Evolutionary conservation across 225 moss, liverwort and hornwort species (phyloP).

Genomic region (Antitrichia curtipendula): DNA sequence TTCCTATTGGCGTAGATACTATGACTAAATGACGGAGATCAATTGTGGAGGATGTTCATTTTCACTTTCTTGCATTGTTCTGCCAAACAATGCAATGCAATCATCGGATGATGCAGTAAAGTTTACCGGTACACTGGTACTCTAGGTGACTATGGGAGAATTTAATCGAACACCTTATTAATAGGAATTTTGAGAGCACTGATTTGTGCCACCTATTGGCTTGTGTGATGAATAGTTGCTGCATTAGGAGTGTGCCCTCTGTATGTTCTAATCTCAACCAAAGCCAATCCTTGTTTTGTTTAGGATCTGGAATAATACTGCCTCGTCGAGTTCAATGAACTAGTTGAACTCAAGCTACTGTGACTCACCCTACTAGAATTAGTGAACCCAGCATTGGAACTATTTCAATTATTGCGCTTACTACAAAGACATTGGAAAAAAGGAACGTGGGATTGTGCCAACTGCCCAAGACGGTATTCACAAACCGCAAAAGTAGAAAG

Average conservation of each 20-base stretch:
- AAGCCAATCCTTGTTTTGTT: background rate
- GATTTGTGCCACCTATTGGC: background rate
- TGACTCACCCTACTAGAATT: background rate
- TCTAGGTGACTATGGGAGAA: background rate
- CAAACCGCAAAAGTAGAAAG: background rate
- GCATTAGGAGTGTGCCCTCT: background rate
- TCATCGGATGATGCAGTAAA: background rate
- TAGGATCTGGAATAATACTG: background rate
- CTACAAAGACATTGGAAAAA: background rate
- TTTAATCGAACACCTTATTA: background rate
- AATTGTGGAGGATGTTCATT: background rate
- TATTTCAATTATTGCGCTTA: background rate
- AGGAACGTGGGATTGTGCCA: too few relatives aligned
- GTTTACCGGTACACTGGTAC: background rate
- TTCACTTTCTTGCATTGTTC: background rate
- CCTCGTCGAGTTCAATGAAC: background rate
- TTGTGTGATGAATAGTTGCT: background rate
- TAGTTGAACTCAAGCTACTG: too few relatives aligned
- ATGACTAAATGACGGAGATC: too few relatives aligned
- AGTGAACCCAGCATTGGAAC: background rate
- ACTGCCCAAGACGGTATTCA: accelerated
- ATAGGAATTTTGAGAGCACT: background rate
- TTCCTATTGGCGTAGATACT: background rate
- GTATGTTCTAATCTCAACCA: too few relatives aligned
- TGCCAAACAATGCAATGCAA: background rate